phyloP scores from a whole-genome alignment of 2,329 filamentous ascomycete species.

The Colletotrichum costaricense region DNA sequence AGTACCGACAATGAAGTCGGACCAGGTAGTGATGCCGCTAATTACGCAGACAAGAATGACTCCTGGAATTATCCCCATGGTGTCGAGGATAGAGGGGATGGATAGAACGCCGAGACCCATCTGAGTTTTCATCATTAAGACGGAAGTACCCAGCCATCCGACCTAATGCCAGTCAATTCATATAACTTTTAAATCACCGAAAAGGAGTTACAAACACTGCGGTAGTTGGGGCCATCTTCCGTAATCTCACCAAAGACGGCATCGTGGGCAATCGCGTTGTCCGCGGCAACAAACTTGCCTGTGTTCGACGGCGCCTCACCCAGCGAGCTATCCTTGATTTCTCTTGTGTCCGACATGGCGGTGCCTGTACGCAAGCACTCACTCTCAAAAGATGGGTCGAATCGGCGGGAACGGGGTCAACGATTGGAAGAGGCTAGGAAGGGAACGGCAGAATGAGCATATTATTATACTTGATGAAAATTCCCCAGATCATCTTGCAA shows the following conservation, averaged over 20 bases:
- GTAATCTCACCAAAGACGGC: conserved; percentile 50
- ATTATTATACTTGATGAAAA: background rate
- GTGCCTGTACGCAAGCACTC: background rate
- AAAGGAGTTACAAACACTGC: conserved; percentile 37
- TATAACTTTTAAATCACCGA: conserved; percentile 32
- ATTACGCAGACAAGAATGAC: conserved; percentile 54
- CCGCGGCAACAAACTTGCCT: background rate
- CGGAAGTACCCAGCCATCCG: conserved; percentile 54
- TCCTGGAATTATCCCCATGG: conserved; percentile 59
- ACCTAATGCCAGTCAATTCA: conserved; percentile 42
- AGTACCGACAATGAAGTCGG: conserved; percentile 56
- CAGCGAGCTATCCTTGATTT: background rate
- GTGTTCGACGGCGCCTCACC: background rate
- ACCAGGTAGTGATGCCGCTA: conserved; percentile 58
- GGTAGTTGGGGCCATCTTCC: conserved; percentile 22
- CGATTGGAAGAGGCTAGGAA: background rate
- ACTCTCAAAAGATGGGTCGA: background rate
- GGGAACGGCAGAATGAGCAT: too few relatives aligned
- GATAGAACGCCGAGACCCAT: conserved; percentile 59
- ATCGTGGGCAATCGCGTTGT: conserved; percentile 36
- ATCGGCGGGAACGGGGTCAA: background rate
- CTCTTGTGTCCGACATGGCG: background rate
- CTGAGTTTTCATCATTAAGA: conserved; percentile 57
- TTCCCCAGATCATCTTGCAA: background rate
- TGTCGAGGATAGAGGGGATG: conserved; percentile 56